A percentile compares a stretch with the other conserved stretches of the same genome.
Evolutionary conservation across 441 rosid genomes (phyloP).

Genomic region (Pelargonium myrrhifolium): DNA sequence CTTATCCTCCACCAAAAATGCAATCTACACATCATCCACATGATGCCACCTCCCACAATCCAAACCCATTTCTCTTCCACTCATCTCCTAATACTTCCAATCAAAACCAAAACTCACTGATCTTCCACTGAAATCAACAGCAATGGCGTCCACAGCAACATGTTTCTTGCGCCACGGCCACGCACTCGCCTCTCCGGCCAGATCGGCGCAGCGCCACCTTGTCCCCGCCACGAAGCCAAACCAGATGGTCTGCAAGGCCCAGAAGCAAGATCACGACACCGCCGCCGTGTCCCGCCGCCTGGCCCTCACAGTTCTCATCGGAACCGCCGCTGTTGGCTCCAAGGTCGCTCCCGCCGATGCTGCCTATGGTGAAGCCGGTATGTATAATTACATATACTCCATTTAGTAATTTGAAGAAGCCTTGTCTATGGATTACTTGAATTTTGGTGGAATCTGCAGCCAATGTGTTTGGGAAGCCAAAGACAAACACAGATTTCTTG

Average conservation of each 20-base stretch:
- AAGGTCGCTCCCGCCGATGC: conserved; percentile 92
- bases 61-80: conserved; percentile 24
- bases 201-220: conserved; percentile 42
- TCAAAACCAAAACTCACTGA: too few relatives aligned
- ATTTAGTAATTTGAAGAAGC: too few relatives aligned
- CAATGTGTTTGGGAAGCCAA: conserved; percentile 91
- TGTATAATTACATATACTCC: too few relatives aligned
- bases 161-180: conserved; percentile 75
- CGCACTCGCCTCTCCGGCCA: conserved; percentile 32
- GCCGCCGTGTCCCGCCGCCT: conserved; percentile 63
- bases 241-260: conserved; percentile 53
- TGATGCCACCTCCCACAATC: conserved; percentile 1
- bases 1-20: conserved; percentile 49
- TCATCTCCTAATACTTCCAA: too few relatives aligned
- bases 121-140: too few relatives aligned
- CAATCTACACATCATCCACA: conserved; percentile 26
- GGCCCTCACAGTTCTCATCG: conserved; percentile 73
- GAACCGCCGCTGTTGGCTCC: conserved; percentile 78
- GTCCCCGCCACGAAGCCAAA: neutral
- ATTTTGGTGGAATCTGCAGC: conserved; percentile 42
- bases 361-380: conserved; percentile 96
- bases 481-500: conserved; percentile 70
- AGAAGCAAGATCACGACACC: conserved; percentile 33
- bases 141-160: conserved; percentile 65
- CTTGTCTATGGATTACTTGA: neutral